Evolutionary conservation across 805 yeast species (phyloP).

Genomic region (Saccharomyces paradoxus): DNA sequence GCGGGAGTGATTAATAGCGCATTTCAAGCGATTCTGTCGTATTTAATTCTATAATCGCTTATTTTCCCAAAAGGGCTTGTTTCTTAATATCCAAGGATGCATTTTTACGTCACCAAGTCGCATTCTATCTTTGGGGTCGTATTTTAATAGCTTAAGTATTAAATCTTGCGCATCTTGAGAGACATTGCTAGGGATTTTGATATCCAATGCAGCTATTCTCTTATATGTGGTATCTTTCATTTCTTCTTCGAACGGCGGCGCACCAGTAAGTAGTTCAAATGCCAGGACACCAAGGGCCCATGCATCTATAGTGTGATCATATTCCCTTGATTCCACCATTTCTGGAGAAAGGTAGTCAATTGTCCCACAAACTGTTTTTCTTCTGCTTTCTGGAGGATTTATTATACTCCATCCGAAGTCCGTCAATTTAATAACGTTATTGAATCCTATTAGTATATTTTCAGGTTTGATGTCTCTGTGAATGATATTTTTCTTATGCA

Average conservation of each 20-base stretch:
- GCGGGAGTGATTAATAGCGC: neutral
- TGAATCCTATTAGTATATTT: conserved; percentile 69
- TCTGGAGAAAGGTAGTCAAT: conserved; percentile 93
- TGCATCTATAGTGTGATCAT: conserved; percentile 71
- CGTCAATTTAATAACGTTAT: conserved; percentile 72
- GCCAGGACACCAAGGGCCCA: conserved; percentile 90
- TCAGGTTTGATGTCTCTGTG: conserved; percentile 95
- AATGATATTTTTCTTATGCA: conserved; percentile 73
- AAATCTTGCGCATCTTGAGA: conserved; percentile 71
- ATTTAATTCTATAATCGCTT: conserved; percentile 5
- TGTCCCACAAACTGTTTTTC: conserved; percentile 90
- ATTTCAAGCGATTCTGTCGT: neutral
- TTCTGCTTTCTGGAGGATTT: conserved; percentile 46
- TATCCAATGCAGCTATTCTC: conserved; percentile 70
- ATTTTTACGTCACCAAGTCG: conserved; percentile 49
- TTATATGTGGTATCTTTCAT: conserved; percentile 71
- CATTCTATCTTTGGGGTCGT: conserved; percentile 61
- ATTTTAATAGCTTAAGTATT: conserved; percentile 52
- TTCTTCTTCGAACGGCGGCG: conserved; percentile 86
- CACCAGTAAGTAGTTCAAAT: conserved; percentile 79
- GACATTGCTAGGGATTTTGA: conserved; percentile 62
- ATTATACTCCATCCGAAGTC: conserved; percentile 94
- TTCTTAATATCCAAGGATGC: conserved; percentile 80
- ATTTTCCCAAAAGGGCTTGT: conserved; percentile 52
- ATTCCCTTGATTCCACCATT: conserved; percentile 76